phyloP scores from a whole-genome alignment of 352 stramenopile species.

The Halophytophthora polymorphica region DNA sequence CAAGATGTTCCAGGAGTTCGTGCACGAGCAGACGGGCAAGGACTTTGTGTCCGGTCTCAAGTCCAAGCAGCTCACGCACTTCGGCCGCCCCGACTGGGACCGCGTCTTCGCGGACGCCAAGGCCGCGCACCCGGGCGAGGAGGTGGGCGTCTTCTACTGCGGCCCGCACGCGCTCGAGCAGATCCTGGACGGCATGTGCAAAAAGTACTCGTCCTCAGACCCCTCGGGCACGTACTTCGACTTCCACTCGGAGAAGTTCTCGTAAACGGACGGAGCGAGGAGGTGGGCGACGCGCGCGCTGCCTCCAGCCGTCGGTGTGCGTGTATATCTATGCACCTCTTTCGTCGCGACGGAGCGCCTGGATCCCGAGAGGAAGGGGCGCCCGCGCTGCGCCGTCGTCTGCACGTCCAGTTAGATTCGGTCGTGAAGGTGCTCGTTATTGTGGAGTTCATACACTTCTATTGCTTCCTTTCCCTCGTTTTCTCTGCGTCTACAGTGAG shows the following conservation, averaged over 20 bases:
- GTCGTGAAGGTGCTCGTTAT: no score
- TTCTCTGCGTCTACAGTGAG: no score
- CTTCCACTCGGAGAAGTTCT: constrained; percentile 86
- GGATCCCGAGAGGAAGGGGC: no score
- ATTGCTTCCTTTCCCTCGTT: no score
- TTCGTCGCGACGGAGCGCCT: no score
- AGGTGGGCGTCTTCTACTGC: constrained; percentile 88
- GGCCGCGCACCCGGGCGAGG: constrained; percentile 47
- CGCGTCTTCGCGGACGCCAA: constrained; percentile 59
- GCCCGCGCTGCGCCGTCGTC: no score
- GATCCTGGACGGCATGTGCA: constrained; percentile 67
- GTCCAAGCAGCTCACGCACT: constrained; percentile 82
- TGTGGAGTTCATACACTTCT: no score
- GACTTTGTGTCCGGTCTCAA: constrained; percentile 80
- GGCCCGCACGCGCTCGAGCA: constrained; percentile 77
- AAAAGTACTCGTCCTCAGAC: constrained; percentile 55
- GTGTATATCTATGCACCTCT: no score
- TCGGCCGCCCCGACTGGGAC: constrained; percentile 85
- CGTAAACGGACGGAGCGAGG: constrained; percentile 47
- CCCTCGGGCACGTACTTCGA: constrained; percentile 66
- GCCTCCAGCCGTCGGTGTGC: no score
- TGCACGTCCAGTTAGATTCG: no score
- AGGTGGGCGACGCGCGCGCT: no score
- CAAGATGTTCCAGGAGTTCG: constrained; percentile 84
- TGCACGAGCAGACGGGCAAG: constrained; percentile 69